phyloP scores from a whole-genome alignment of 164 flowering plant genomes.

The Piper betle region DNA sequence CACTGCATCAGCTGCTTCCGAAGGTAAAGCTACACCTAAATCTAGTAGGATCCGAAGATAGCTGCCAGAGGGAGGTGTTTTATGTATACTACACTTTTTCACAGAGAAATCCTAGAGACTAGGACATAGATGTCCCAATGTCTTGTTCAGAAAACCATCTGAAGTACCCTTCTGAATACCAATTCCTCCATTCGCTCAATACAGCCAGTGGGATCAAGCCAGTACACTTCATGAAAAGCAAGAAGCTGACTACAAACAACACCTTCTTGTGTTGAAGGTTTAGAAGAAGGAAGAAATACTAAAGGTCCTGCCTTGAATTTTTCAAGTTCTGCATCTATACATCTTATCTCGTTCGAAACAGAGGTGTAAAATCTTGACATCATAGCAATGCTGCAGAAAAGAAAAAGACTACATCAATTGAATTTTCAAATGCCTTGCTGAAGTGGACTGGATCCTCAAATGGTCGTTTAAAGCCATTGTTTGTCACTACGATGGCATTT shows the following conservation, averaged over 20 bases:
- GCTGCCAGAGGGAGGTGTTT: constrained; percentile 39
- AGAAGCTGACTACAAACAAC: constrained; percentile 50
- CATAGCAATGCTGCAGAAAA: too few relatives aligned
- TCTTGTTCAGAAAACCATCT: constrained; percentile 21
- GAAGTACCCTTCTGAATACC: constrained; percentile 9
- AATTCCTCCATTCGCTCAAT: constrained; percentile 24
- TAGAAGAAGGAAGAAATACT: constrained; percentile 62
- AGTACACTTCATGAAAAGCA: constrained; percentile 52
- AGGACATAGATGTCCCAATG: constrained; percentile 49
- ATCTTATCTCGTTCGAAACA: constrained; percentile 49
- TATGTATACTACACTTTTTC: constrained; percentile 53
- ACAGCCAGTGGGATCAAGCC: constrained; percentile 72
- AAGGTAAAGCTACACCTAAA: constrained; percentile 47
- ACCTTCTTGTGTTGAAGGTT: constrained; percentile 30
- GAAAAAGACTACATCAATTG: constrained; percentile 37
- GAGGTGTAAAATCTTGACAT: constrained; percentile 33
- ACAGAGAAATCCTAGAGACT: constrained; percentile 72
- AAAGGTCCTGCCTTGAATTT: constrained; percentile 41
- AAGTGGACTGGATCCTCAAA: constrained; percentile 65
- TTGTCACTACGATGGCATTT: constrained; percentile 61
- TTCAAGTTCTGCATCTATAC: constrained; percentile 25
- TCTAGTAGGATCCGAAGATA: constrained; percentile 54
- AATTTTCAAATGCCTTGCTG: constrained; percentile 53
- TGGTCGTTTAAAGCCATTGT: constrained; percentile 50
- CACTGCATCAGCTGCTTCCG: constrained; percentile 54